Evolutionary conservation across 768 basidiomycete genomes (phyloP).

Genomic region (Termitomyces sp.): DNA sequence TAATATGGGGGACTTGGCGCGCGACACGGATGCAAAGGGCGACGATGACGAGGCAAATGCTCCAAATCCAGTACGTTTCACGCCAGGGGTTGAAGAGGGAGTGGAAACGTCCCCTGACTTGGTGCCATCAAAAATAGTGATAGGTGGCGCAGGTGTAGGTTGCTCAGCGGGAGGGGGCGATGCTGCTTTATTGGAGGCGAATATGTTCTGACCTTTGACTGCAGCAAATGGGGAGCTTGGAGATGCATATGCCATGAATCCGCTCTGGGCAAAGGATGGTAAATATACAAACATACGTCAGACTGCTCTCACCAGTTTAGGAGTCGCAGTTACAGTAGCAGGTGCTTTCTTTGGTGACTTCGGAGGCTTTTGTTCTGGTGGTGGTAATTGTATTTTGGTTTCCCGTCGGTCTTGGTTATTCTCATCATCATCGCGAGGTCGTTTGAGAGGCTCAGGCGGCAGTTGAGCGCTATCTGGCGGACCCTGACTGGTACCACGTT

Average conservation of each 20-base stretch:
- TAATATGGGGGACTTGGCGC: conserved; percentile 53
- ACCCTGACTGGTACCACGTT: conserved; percentile 62
- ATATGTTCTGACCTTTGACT: conserved; percentile 64
- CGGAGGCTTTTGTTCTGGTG: conserved; percentile 46
- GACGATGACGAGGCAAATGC: conserved; percentile 25
- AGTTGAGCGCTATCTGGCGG: conserved; percentile 31
- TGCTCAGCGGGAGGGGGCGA: conserved; percentile 21
- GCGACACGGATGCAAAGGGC: conserved; percentile 24
- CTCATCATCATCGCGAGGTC: conserved; percentile 58
- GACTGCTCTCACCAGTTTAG: conserved; percentile 42
- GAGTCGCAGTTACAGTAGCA: conserved; percentile 17
- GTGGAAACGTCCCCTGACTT: conserved; percentile 15
- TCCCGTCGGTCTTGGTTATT: conserved; percentile 60
- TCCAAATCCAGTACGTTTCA: conserved; percentile 30
- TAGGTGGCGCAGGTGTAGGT: conserved; percentile 5
- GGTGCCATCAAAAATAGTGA: conserved; percentile 6
- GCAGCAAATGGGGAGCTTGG: conserved; percentile 68
- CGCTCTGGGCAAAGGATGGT: conserved; percentile 37
- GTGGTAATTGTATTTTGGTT: conserved; percentile 59
- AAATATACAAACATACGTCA: not conserved
- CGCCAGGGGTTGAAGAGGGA: conserved; percentile 19
- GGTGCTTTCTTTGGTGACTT: conserved; percentile 14
- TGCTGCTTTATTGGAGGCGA: conserved; percentile 34
- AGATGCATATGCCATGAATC: conserved; percentile 80
- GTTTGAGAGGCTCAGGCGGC: conserved; percentile 42